Conservation (phyloP, 2,329 filamentous ascomycete species). For the Stagonosporopsis rhizophila region DNA sequence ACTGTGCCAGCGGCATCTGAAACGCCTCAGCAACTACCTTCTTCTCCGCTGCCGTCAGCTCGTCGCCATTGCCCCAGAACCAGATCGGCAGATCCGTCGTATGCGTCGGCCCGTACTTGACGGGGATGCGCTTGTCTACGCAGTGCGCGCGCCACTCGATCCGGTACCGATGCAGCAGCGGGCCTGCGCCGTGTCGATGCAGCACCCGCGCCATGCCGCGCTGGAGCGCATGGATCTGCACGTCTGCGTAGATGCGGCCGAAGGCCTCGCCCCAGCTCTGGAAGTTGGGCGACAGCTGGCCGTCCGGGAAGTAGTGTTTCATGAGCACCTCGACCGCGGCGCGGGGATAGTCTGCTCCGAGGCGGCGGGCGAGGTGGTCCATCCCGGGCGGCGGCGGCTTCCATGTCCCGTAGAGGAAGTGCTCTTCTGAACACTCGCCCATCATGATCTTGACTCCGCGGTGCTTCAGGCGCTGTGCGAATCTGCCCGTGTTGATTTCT, state of each 20-base stretch:
- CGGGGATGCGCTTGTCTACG: constrained; percentile 52
- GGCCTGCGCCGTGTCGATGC: constrained; percentile 51
- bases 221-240: constrained; percentile 62
- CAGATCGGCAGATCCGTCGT: constrained; percentile 62
- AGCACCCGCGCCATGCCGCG: constrained; percentile 60
- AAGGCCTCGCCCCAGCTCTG: constrained; percentile 61
- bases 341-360: constrained; percentile 62
- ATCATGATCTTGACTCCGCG: constrained; percentile 59
- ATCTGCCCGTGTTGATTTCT: constrained; percentile 58
- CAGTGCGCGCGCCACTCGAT: constrained; percentile 62
- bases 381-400: constrained; percentile 54
- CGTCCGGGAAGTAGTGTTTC: constrained; percentile 52
- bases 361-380: constrained; percentile 53
- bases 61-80: constrained; percentile 61
- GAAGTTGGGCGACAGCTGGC: constrained; percentile 49
- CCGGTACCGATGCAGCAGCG: constrained; percentile 60
- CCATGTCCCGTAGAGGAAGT: constrained; percentile 60
- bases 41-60: constrained; percentile 55
- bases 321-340: constrained; percentile 54
- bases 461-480: constrained; percentile 54
- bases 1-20: constrained; percentile 49
- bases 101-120: constrained; percentile 62
- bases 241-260: constrained; percentile 62
- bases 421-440: constrained; percentile 64
- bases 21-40: constrained; percentile 46